phyloP scores from a whole-genome alignment of 305 asterid genomes.

The Petunia hybrid region DNA sequence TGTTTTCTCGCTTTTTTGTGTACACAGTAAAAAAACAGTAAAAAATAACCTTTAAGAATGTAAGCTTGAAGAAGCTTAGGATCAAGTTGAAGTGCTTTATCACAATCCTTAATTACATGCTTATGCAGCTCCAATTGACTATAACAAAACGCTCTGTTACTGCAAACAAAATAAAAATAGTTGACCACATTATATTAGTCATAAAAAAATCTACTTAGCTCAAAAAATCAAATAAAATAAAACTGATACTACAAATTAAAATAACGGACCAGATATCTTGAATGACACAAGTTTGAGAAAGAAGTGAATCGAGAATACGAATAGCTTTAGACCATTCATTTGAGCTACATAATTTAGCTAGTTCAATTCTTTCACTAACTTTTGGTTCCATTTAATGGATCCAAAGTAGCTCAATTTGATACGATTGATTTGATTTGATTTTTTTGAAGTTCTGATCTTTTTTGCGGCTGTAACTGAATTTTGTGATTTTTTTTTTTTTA shows the following conservation, averaged over 20 bases:
- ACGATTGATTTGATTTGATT: background rate
- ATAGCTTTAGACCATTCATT: constrained; percentile 99
- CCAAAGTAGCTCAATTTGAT: constrained; percentile 38
- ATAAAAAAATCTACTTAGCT: constrained; percentile 29
- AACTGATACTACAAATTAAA: background rate
- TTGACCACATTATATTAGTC: constrained; percentile 19
- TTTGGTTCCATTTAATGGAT: constrained; percentile 66
- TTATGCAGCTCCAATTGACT: constrained; percentile 98
- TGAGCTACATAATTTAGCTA: constrained; percentile 85
- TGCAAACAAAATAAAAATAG: constrained; percentile 41
- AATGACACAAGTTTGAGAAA: constrained; percentile 64
- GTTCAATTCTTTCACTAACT: constrained; percentile 73
- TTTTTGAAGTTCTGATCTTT: background rate
- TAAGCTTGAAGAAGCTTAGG: constrained; percentile 81
- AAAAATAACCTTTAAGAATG: constrained; percentile 77
- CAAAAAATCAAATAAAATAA: background rate
- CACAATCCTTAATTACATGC: constrained; percentile 93
- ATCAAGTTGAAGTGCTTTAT: constrained; percentile 91
- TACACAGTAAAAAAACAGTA: background rate
- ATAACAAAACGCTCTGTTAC: constrained; percentile 98
- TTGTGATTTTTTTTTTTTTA: no score
- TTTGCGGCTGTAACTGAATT: constrained; percentile 4
- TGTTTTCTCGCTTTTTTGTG: background rate
- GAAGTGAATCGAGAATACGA: constrained; percentile 86
- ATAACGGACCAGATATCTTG: constrained; percentile 84